A percentile compares a stretch with the other conserved stretches of the same genome.
Conservation (phyloP, 352 stramenopile genomes). For the Pythium guiyangense region DNA sequence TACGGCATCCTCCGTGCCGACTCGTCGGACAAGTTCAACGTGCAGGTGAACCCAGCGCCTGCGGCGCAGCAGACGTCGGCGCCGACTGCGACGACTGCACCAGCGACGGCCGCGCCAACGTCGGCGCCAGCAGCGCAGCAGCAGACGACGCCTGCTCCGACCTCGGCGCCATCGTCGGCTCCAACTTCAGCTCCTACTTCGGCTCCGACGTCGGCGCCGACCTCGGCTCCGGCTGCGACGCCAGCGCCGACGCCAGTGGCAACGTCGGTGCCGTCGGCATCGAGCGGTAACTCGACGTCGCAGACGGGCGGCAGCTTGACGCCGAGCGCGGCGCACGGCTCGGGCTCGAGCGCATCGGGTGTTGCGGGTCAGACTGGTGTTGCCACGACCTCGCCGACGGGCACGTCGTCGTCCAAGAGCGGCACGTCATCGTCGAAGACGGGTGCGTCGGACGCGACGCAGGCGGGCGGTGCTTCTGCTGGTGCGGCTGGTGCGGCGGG, state of each 20-base stretch:
- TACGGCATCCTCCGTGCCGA: conserved; percentile 36
- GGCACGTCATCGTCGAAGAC: neutral
- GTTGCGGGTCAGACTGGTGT: conserved; percentile 2
- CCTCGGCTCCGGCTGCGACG: conserved; percentile 1
- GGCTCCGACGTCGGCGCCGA: conserved; percentile 4
- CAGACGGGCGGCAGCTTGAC: conserved; percentile 10
- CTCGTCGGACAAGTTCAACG: conserved; percentile 40
- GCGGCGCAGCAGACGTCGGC: neutral
- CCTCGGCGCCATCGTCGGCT: neutral
- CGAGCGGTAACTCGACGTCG: neutral
- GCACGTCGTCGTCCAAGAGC: neutral
- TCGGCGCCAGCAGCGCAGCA: neutral
- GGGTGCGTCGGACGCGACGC: neutral
- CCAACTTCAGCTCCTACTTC: conserved; percentile 5
- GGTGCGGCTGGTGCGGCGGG: neutral
- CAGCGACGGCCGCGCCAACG: conserved; percentile 10
- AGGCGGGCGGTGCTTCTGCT: conserved; percentile 1
- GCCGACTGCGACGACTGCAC: neutral
- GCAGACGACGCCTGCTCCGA: neutral
- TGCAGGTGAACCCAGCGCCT: conserved; percentile 4
- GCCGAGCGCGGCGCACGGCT: conserved; percentile 53
- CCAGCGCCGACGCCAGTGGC: conserved; percentile 6
- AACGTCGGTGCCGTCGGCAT: neutral
- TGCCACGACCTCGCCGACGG: conserved; percentile 8
- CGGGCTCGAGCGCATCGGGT: conserved; percentile 26